Base-by-base conservation (phyloP, 2,329 filamentous ascomycete species). In the Herpotrichia juniperi region DNA sequence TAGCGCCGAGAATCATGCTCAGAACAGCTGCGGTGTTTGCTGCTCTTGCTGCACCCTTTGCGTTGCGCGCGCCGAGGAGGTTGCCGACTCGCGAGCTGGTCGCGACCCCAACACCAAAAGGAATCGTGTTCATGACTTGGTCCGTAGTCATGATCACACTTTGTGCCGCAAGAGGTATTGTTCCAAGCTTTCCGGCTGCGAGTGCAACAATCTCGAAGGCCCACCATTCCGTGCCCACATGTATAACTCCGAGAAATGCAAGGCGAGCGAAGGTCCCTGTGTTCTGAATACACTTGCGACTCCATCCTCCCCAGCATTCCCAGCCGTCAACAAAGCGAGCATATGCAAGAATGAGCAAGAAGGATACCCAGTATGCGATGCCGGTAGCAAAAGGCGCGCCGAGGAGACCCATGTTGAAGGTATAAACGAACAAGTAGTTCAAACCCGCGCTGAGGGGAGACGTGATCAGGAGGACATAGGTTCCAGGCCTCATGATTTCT, bases 191-290 rank as follows among this genome's bases (percentile, higher is more conserved):
- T 1, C 91, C 91, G 4, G 91, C 91, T 1, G 89, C 90, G 0
- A 96, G 82, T 1, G 91, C 90, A 1, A 96, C 90, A 59, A 96
- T 93, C 74, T 96, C 91, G 63, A 96, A 96, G 0, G 91, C 92
- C 91, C 91, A 96, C 91, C 91, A 96, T 74, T 96, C 92, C 0
- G 91, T 94, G 3, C 90, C 92, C 4, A 96, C 89, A 58, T 96
- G 91, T 3, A 96, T 76, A 35, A 96, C 80, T 0, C 91, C 92
- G 0, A 96, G 78, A 12, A 88, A 73, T 0, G 91, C 90, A 3
- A 96, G 83, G 9, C 86, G 84, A 1, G 89, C 81, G 68, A 96
- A 96, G 0, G 86, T 85, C 14, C 82, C 75, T 14, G 89, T 78
- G 62, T 93, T 89, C 1, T 82, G 77, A n/a, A 89, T 68, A 1